Percentiles rank a stretch among this genome's conserved stretches.
Evolutionary conservation across 2,329 filamentous ascomycete genomes (phyloP).

Genomic region (Botrytis cinerea): DNA sequence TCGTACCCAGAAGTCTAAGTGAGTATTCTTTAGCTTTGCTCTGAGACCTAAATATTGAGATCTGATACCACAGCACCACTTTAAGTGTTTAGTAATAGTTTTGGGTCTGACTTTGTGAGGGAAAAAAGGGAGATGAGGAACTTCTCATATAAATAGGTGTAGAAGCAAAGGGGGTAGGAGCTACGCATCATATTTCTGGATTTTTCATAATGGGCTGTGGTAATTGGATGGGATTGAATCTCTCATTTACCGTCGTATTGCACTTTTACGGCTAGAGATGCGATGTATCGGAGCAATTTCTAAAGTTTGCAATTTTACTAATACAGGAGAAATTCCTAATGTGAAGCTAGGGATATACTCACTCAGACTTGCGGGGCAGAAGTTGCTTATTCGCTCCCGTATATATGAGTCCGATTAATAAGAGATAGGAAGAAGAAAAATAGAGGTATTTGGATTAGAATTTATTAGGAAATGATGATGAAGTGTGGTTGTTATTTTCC

Average conservation of each 20-base stretch:
- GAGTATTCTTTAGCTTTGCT: not conserved
- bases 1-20: not conserved
- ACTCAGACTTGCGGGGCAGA: not conserved
- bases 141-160: not conserved
- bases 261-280: not conserved
- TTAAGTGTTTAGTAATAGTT: rapidly evolving
- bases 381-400: rapidly evolving
- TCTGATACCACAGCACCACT: not conserved
- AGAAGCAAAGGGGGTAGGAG: not conserved
- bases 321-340: not conserved
- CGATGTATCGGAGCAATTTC: not conserved
- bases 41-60: not conserved
- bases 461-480: not conserved
- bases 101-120: not conserved
- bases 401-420: rapidly evolving
- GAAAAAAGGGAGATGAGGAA: no score
- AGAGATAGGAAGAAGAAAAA: not conserved
- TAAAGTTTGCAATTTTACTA: not conserved
- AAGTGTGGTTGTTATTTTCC: not conserved
- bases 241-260: not conserved
- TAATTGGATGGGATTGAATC: no score
- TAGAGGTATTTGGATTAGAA: not conserved
- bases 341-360: not conserved
- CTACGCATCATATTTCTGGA: no score
- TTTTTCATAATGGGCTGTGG: no score